Base-by-base conservation (phyloP, 192 early-diverging fungal genomes). In the Phycomyces blakesleeanus region DNA sequence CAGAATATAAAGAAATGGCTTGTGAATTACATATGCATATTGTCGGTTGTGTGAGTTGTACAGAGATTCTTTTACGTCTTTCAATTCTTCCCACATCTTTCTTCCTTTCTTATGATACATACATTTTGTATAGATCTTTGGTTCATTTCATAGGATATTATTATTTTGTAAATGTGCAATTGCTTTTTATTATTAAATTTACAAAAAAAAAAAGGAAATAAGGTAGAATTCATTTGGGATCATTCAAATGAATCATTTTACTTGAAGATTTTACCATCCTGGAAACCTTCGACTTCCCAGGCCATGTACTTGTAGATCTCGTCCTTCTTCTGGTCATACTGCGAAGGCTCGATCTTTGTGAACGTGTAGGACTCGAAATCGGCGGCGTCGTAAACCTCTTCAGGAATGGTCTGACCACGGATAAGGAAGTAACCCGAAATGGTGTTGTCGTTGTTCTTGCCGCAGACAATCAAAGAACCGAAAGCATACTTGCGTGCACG, bases 371-470 rank as follows among this genome's bases (percentile, higher is more conserved):
- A 92, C 53, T 90, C 92, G 83, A 78, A 96, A 83, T 96, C 93
- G 61, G 93, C 82, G 29, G 91, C 83, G 66, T 96, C 93, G 49
- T 67, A 69, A 41, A 71, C 71, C 72, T 91, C 90, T 57, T 79
- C 81, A 21, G 93, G 92, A 64, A 94, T 76, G 62, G 85, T 89
- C 69, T 85, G 74, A 40, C 95, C 95, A 75, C 93, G 90, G 78
- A 95, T 84, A 27, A 97, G 87, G 79, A 94, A 97, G 91, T 93
- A 92, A 74, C 95, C 95, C 64, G 85, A 79, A 83, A 97, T 96
- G 77, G 82, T 75, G 88, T 92, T 96, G 69, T 89, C 81, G 79
- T 89, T 82, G 75, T 93, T 85, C 72, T 85, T 77, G 63, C 95
- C 95, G 67, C 90, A 76, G 40, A 91, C 88, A 21, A 93, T 66